Percentiles rank a stretch among this genome's conserved stretches.
Evolutionary conservation across 2,329 filamentous ascomycete species (phyloP).

Genomic region (Fusarium acutatum): DNA sequence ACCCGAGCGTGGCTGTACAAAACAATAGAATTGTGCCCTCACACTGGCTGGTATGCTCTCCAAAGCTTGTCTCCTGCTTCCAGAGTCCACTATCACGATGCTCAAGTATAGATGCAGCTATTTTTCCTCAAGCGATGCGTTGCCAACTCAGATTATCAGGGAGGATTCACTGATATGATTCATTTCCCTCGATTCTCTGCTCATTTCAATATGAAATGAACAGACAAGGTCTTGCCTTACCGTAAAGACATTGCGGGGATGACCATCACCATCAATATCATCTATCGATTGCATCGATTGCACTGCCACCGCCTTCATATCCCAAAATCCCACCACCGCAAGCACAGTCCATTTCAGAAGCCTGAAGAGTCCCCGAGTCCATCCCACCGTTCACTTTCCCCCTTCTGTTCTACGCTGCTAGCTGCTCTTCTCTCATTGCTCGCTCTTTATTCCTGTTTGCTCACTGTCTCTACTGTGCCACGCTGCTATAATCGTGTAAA

Average conservation of each 20-base stretch:
- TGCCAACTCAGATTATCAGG: slow-evolving; percentile 1
- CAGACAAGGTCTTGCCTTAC: slow-evolving; percentile 16
- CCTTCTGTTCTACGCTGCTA: not conserved
- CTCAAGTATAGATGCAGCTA: not conserved
- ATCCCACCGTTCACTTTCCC: not conserved
- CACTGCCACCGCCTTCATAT: slow-evolving; percentile 35
- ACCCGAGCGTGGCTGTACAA: slow-evolving; percentile 35
- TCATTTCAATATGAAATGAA: slow-evolving; percentile 28
- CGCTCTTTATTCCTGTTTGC: not conserved
- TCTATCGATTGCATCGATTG: slow-evolving; percentile 23
- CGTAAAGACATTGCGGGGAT: slow-evolving; percentile 7
- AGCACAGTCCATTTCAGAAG: slow-evolving; percentile 21
- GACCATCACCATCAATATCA: slow-evolving; percentile 15
- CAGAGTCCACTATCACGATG: not conserved
- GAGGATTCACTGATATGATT: not conserved
- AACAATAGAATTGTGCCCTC: slow-evolving; percentile 13
- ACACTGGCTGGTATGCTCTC: slow-evolving; percentile 1
- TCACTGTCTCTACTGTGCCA: slow-evolving; percentile 16
- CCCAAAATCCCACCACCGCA: slow-evolving; percentile 5
- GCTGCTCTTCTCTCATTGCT: not conserved
- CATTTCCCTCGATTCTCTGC: slow-evolving; percentile 17
- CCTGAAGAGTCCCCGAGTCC: not conserved
- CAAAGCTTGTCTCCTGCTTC: not conserved
- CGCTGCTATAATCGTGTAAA: slow-evolving; percentile 1
- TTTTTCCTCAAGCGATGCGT: not conserved